These are phyloP conservation scores for Coemansia sp. DNA, from an alignment of 192 early-diverging fungal species.

Conservation along the genomic window DNA sequence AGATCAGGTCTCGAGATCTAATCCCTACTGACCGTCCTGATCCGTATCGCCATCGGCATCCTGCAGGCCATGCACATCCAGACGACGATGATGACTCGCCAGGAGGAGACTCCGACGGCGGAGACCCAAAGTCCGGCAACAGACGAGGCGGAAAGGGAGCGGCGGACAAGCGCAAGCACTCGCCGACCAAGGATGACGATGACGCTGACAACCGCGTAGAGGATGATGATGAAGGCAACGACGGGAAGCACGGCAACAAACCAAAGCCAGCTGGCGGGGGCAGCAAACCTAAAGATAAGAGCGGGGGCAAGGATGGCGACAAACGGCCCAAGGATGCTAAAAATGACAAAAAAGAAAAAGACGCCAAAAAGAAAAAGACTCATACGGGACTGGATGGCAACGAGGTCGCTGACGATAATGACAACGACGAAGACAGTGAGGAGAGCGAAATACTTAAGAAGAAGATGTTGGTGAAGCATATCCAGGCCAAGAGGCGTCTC, in stretches of 20 bases:
- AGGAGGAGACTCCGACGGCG: not conserved
- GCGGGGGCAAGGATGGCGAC: constrained; percentile 19
- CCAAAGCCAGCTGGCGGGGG: constrained; percentile 10
- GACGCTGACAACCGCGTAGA: not conserved
- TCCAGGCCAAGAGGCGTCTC: constrained; percentile 41
- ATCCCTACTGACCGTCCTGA: constrained; percentile 41
- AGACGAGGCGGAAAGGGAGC: constrained; percentile 8
- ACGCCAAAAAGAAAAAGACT: constrained; percentile 34
- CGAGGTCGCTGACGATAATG: constrained; percentile 22
- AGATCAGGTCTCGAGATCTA: constrained; percentile 47
- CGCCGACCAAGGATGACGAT: constrained; percentile 14
- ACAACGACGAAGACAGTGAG: constrained; percentile 36
- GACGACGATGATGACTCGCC: constrained; percentile 14
- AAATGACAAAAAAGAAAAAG: constrained; percentile 16
- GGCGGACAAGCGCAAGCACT: constrained; percentile 9
- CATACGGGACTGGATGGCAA: constrained; percentile 53
- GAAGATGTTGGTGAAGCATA: constrained; percentile 40
- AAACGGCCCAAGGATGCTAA: constrained; percentile 12
- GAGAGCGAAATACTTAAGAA: constrained; percentile 29
- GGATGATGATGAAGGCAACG: constrained; percentile 1
- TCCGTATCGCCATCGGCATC: constrained; percentile 19
- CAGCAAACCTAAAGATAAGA: constrained; percentile 14
- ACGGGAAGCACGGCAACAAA: not conserved
- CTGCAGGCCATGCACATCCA: constrained; percentile 9
- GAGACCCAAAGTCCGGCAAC: constrained; percentile 12